phyloP scores from a whole-genome alignment of 2,329 filamentous ascomycete genomes.

The Phyllosticta citribraziliensis region DNA sequence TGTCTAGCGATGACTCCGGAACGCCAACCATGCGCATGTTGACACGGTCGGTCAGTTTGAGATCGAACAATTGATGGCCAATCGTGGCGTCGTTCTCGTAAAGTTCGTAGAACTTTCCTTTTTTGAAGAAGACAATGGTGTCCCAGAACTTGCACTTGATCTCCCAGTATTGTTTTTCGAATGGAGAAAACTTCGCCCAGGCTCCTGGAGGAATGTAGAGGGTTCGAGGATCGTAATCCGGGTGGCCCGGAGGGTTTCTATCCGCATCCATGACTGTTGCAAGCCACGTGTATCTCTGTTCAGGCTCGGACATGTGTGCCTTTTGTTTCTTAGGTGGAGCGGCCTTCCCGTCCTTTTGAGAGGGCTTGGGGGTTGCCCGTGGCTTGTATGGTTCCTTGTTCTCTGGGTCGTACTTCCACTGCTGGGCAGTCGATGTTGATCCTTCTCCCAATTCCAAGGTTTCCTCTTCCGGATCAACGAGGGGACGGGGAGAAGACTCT shows the following conservation, averaged over 20 bases:
- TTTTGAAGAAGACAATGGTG: constrained; percentile 98
- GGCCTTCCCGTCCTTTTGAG: constrained; percentile 20
- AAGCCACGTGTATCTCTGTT: constrained; percentile 82
- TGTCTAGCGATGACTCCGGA: constrained; percentile 85
- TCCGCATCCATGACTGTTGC: constrained; percentile 79
- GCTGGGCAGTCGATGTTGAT: constrained; percentile 60
- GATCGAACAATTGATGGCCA: constrained; percentile 90
- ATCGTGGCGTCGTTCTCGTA: constrained; percentile 97
- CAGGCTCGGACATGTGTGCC: constrained; percentile 71
- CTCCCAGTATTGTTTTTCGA: constrained; percentile 98
- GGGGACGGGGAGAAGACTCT: constrained; percentile 49
- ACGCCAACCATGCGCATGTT: constrained; percentile 99
- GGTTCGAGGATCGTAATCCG: constrained; percentile 84
- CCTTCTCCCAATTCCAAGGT: constrained; percentile 43
- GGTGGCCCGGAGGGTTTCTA: constrained; percentile 63
- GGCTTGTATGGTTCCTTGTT: constrained; percentile 43
- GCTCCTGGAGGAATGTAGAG: constrained; percentile 79
- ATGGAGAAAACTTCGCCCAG: constrained; percentile 77
- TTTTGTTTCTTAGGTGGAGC: constrained; percentile 40
- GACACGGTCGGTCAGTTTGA: constrained; percentile 94
- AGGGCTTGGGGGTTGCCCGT: constrained; percentile 26
- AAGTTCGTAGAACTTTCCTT: constrained; percentile 97
- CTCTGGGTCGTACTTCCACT: constrained; percentile 69
- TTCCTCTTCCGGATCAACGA: constrained; percentile 38
- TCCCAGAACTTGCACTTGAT: constrained; percentile 98